A percentile compares a stretch with the other conserved stretches of the same genome.
Conservation (phyloP, 257 asterid genomes). For the Handroanthus guayacan region DNA sequence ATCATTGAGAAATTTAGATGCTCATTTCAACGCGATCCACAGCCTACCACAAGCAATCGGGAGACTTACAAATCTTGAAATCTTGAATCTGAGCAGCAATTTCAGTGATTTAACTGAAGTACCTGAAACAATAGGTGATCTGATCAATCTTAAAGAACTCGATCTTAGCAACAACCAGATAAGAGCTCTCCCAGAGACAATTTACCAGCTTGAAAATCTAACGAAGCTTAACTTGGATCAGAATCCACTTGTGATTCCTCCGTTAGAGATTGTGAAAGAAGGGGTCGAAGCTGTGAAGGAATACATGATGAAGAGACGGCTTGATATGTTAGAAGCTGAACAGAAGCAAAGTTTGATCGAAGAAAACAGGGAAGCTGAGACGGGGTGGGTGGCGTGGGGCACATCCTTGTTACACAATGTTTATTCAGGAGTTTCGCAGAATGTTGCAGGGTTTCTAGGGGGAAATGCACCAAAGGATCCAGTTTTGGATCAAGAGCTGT, state of each 20-base stretch:
- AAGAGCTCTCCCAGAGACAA: conserved; percentile 51
- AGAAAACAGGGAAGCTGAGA: conserved; percentile 37
- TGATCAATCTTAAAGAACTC: conserved; percentile 61
- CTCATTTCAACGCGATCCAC: conserved; percentile 65
- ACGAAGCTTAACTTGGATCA: conserved; percentile 57
- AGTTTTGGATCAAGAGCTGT: conserved; percentile 49
- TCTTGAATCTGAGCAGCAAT: conserved; percentile 64
- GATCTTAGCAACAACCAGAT: conserved; percentile 79
- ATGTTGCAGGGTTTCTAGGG: conserved; percentile 34
- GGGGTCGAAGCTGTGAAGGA: conserved; percentile 62
- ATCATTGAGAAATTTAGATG: conserved; percentile 55
- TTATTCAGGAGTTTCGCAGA: conserved; percentile 43
- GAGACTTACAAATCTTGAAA: conserved; percentile 54
- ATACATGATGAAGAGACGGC: conserved; percentile 60
- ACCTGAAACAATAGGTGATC: conserved; percentile 60
- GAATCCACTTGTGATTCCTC: conserved; percentile 71
- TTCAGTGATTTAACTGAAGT: conserved; percentile 60
- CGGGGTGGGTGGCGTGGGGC: conserved; percentile 59
- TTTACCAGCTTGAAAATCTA: conserved; percentile 49
- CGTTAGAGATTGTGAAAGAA: conserved; percentile 47
- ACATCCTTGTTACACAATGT: conserved; percentile 38
- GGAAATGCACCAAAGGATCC: conserved; percentile 44
- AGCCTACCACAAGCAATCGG: conserved; percentile 63
- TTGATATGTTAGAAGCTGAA: conserved; percentile 47
- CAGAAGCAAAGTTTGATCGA: conserved; percentile 35